Percentiles rank a stretch among this genome's conserved stretches.
Evolutionary conservation across 192 early-diverging fungal genomes (phyloP).

Genomic region (Phycomyces blakesleeanus): DNA sequence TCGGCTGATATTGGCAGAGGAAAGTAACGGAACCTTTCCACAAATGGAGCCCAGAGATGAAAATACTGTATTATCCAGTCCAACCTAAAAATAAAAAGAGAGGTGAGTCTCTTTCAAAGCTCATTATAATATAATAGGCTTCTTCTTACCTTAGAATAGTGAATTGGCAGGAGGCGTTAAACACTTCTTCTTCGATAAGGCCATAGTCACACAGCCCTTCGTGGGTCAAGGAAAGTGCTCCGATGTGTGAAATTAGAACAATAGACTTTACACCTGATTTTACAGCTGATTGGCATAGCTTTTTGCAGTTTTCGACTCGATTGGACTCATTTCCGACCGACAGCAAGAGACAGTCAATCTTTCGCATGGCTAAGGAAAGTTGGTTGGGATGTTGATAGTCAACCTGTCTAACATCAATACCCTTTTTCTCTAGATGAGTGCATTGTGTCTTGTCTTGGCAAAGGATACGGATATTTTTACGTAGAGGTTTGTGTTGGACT

Average conservation of each 20-base stretch:
- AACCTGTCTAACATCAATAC: conserved; percentile 5
- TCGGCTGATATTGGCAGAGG: conserved; percentile 17
- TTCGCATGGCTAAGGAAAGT: conserved; percentile 11
- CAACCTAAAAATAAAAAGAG: conserved; percentile 9
- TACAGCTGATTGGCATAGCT: conserved; percentile 8
- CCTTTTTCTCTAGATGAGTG: conserved; percentile 9
- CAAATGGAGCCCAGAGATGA: conserved; percentile 22
- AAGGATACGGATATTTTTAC: conserved; percentile 7
- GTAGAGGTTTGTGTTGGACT: not conserved
- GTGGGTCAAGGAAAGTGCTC: conserved; percentile 15
- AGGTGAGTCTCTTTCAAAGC: too few species aligned
- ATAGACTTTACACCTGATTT: conserved; percentile 24
- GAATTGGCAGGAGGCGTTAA: conserved; percentile 10
- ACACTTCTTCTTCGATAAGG: conserved; percentile 16
- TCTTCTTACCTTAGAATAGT: conserved; percentile 12
- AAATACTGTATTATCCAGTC: conserved; percentile 30
- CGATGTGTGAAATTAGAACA: conserved; percentile 16
- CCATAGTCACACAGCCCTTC: conserved; percentile 16
- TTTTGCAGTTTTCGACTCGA: conserved; percentile 10
- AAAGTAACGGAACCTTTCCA: conserved; percentile 19
- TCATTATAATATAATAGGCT: too few species aligned
- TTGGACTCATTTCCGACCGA: conserved; percentile 2
- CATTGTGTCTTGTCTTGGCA: conserved; percentile 9
- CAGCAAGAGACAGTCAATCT: conserved; percentile 9
- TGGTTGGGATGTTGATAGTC: conserved; percentile 9